phyloP scores from a whole-genome alignment of 495 filamentous ascomycete species.

The Penicillium parvum region DNA sequence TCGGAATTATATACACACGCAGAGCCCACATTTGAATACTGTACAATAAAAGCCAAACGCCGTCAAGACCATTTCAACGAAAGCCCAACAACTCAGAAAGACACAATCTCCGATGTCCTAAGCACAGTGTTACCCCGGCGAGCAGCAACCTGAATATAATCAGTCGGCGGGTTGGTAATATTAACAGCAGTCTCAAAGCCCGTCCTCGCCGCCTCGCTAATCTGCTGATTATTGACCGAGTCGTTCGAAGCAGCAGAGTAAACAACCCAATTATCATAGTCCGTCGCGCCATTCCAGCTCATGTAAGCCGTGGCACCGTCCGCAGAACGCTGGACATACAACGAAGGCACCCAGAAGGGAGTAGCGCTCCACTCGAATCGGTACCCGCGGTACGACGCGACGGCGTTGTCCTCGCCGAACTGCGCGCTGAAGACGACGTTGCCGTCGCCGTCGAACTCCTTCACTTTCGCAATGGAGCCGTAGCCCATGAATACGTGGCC shows the following conservation, averaged over 20 bases:
- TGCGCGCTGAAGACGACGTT: slow-evolving; percentile 32
- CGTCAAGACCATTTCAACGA: too few relatives aligned
- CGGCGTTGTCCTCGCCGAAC: slow-evolving; percentile 34
- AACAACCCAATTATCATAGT: slow-evolving; percentile 37
- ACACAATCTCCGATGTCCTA: slow-evolving; percentile 21
- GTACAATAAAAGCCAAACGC: too few relatives aligned
- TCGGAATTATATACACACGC: too few relatives aligned
- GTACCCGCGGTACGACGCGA: slow-evolving; percentile 41
- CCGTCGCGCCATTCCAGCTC: slow-evolving; percentile 44
- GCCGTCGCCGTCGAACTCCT: slow-evolving; percentile 39
- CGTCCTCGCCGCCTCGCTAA: slow-evolving; percentile 21
- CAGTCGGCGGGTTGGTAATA: slow-evolving; percentile 17
- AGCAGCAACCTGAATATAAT: slow-evolving; percentile 31
- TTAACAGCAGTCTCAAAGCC: slow-evolving; percentile 33
- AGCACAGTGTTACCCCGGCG: slow-evolving; percentile 27
- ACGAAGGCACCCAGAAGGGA: slow-evolving; percentile 33
- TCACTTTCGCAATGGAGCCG: slow-evolving; percentile 46
- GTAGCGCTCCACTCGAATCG: slow-evolving; percentile 39
- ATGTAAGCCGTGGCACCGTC: slow-evolving; percentile 22
- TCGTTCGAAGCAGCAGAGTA: slow-evolving; percentile 22
- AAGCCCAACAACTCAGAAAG: slow-evolving; percentile 20
- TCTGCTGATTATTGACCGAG: slow-evolving; percentile 17
- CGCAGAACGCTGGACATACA: slow-evolving; percentile 18
- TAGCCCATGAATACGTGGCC: slow-evolving; percentile 45
- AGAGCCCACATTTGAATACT: too few relatives aligned